Base-by-base conservation (phyloP, 345 rosid species). In the Brassica juncea region DNA sequence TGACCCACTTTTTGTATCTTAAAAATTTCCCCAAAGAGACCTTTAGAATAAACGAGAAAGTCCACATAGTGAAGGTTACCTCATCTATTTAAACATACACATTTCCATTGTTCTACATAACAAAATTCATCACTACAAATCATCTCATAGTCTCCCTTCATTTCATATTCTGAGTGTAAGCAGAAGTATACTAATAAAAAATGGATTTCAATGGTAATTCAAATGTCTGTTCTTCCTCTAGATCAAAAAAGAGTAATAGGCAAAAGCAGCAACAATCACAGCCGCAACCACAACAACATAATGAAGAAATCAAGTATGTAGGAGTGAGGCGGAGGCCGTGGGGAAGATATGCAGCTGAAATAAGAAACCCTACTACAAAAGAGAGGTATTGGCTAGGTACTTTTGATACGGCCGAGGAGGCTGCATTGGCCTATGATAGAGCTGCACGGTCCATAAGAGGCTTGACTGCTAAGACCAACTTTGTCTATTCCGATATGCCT, bases 251-350 rank as follows among this genome's bases (percentile, higher is more conserved):
- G 81, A 89, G 19, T 35, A 57, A 15, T 8, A 75, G 30, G 66
- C 42, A 70, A 58, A 75, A 75, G 23, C 83, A 80, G 19, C 80
- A 80, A 25, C 74, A 75, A 37, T 70, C 37, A 2, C 79, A 89
- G 75, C 89, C 81, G 10, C 84, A 78, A 57, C 82, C 74, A 35
- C 74, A 76, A 9, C 85, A 70, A 10, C 86, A 70, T 30, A 73
- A 25, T 15, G 75, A 82, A 2, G 88, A 84, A 12, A 81, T 78
- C 4, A 88, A 93, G 79, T 94, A 89, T 74, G 81, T 94, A 16
- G 98, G 98, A n/a, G 98, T 94, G 30, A 88, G 98, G 73, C 81
- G 98, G 27, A 86, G 98, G 76, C 98, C 98, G 0, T 94, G 98
- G 98, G 98, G 98, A 23, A 81, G 98, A 74, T 94, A 94, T 9